phyloP scores from a whole-genome alignment of 2,329 filamentous ascomycete species.

The Zasmidium citrigriseum region DNA sequence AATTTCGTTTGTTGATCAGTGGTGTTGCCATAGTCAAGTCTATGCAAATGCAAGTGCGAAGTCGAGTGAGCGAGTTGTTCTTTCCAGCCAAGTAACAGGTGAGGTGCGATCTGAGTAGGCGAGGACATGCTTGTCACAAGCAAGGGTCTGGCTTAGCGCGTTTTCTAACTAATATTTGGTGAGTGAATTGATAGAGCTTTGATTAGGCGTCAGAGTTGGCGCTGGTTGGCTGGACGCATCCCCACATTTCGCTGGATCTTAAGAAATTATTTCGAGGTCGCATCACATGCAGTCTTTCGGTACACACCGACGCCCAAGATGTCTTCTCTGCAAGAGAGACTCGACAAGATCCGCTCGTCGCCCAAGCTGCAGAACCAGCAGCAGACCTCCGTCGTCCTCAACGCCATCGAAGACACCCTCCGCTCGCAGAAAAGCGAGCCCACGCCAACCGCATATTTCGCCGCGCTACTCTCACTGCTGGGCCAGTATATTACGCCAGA shows the following conservation, averaged over 20 bases:
- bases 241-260: neutral
- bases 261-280: neutral
- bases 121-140: neutral
- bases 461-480: slow-evolving; percentile 86
- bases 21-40: neutral
- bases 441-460: slow-evolving; percentile 90
- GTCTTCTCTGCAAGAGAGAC: slow-evolving; percentile 78
- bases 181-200: no score
- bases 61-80: no score
- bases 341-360: slow-evolving; percentile 90
- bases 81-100: no score
- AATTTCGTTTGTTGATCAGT: neutral
- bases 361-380: slow-evolving; percentile 95
- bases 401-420: slow-evolving; percentile 89
- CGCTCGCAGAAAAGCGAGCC: slow-evolving; percentile 81
- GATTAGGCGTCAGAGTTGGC: no score
- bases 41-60: neutral
- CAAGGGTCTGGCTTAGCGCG: neutral
- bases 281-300: neutral
- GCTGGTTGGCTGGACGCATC: neutral
- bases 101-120: neutral
- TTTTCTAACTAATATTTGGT: neutral
- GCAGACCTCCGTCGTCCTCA: slow-evolving; percentile 83
- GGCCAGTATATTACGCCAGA: slow-evolving; percentile 68
- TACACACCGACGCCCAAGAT: slow-evolving; percentile 30